Percentiles rank a stretch among this genome's conserved stretches.
phyloP scores from a whole-genome alignment of 2,329 filamentous ascomycete species.

The Aspergillus hiratsukae region DNA sequence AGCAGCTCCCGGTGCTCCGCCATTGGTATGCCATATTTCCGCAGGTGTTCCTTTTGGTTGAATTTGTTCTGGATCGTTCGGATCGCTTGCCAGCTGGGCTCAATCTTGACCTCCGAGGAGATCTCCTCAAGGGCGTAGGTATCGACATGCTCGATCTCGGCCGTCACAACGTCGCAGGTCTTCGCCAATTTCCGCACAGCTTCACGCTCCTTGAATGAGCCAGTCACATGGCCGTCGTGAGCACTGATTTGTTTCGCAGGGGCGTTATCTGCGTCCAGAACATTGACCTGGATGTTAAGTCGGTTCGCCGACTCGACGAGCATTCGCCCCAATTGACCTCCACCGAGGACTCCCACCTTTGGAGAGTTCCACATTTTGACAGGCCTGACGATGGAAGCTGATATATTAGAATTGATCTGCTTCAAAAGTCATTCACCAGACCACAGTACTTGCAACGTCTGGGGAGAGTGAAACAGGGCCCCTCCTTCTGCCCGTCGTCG shows the following conservation, averaged over 20 bases:
- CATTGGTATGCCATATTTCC: slow-evolving; percentile 63
- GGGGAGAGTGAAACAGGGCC: slow-evolving; percentile 3
- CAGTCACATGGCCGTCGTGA: slow-evolving; percentile 68
- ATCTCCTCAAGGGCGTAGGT: slow-evolving; percentile 86
- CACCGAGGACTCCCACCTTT: slow-evolving; percentile 51
- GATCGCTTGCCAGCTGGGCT: slow-evolving; percentile 83
- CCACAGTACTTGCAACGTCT: neutral
- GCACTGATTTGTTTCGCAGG: slow-evolving; percentile 84
- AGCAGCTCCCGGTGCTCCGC: slow-evolving; percentile 66
- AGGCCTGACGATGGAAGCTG: neutral
- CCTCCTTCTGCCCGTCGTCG: slow-evolving; percentile 13
- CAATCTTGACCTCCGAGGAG: slow-evolving; percentile 60
- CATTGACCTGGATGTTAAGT: slow-evolving; percentile 71
- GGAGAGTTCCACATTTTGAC: slow-evolving; percentile 37
- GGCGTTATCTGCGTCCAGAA: slow-evolving; percentile 71
- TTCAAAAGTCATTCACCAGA: neutral
- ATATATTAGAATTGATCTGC: neutral
- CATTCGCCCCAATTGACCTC: slow-evolving; percentile 86
- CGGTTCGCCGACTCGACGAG: slow-evolving; percentile 79
- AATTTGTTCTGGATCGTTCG: slow-evolving; percentile 92
- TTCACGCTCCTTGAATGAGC: slow-evolving; percentile 79
- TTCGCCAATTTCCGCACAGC: slow-evolving; percentile 76
- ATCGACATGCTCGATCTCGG: slow-evolving; percentile 94
- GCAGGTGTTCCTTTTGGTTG: slow-evolving; percentile 77
- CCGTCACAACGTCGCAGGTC: slow-evolving; percentile 74